These are phyloP conservation scores for Candida tetrigidarum DNA, from an alignment of 1,139 yeast genomes.

Conservation along the genomic window DNA sequence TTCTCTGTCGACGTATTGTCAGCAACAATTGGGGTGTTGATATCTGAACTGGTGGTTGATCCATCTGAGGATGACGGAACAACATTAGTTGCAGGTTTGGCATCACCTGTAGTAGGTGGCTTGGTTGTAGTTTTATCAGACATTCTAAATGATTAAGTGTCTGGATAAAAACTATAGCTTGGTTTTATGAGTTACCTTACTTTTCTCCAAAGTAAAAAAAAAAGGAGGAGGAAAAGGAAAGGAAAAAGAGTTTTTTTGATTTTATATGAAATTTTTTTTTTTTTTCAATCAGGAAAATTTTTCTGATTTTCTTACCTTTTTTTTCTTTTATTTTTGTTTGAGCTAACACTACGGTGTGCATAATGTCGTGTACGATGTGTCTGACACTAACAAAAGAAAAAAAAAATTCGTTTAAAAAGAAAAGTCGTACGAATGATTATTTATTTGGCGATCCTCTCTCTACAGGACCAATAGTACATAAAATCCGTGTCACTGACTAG, in stretches of 20 bases:
- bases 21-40: conserved; percentile 4
- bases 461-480: not conserved
- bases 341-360: conserved; percentile 2
- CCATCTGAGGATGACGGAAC: conserved; percentile 7
- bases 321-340: not conserved
- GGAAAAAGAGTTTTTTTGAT: conserved; percentile 1
- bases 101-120: conserved; percentile 6
- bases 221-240: not conserved
- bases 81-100: conserved; percentile 1
- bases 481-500: too few species aligned
- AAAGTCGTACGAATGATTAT: conserved; percentile 3
- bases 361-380: conserved; percentile 2
- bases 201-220: not conserved
- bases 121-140: conserved; percentile 10
- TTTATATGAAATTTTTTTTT: conserved; percentile 5
- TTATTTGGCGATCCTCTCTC: not conserved
- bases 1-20: conserved; percentile 4
- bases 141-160: conserved; percentile 7
- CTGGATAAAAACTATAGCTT: conserved; percentile 7
- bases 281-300: conserved; percentile 8
- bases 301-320: not conserved
- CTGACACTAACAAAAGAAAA: not conserved
- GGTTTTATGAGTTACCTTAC: conserved; percentile 2
- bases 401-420: not conserved
- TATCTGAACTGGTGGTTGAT: conserved; percentile 6